Percentiles rank a stretch among this genome's conserved stretches.
Evolutionary conservation across 2,329 filamentous ascomycete genomes (phyloP).

Genomic region (Pseudophaeomoniella oleicola): DNA sequence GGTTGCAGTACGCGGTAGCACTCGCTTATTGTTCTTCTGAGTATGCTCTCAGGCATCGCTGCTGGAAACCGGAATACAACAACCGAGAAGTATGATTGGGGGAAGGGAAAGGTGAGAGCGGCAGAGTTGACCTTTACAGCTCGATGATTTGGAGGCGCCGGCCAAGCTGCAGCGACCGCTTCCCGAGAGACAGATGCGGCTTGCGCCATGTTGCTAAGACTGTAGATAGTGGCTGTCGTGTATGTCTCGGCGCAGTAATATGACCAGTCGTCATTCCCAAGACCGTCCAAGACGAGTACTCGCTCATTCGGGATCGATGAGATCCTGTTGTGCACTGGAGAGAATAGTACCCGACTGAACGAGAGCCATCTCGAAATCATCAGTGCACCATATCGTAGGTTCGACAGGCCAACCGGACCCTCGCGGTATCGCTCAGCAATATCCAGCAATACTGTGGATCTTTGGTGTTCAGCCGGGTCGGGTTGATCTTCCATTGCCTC

Average conservation of each 20-base stretch:
- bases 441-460: constrained; percentile 20
- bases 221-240: constrained; percentile 27
- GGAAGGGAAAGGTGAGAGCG: constrained; percentile 26
- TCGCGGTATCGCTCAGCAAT: constrained; percentile 27
- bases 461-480: constrained; percentile 13
- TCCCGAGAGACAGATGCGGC: constrained; percentile 18
- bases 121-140: neutral
- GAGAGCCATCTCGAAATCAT: constrained; percentile 37
- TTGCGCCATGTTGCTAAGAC: constrained; percentile 20
- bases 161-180: constrained; percentile 21
- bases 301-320: constrained; percentile 23
- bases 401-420: constrained; percentile 25
- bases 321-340: constrained; percentile 32
- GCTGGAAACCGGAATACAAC: constrained; percentile 31
- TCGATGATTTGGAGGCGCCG: constrained; percentile 25
- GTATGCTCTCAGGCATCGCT: constrained; percentile 26
- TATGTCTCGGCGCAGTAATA: constrained; percentile 36
- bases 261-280: constrained; percentile 38
- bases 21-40: constrained; percentile 30
- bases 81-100: constrained; percentile 29
- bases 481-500: constrained; percentile 1
- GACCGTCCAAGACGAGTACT: constrained; percentile 33
- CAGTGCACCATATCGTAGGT: constrained; percentile 33
- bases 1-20: constrained; percentile 33
- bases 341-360: constrained; percentile 35